Percentiles rank a stretch among this genome's conserved stretches.
These are phyloP conservation scores for Vaccinium vitisidaea DNA, from an alignment of 148 eudicot species.

Conservation along the genomic window DNA sequence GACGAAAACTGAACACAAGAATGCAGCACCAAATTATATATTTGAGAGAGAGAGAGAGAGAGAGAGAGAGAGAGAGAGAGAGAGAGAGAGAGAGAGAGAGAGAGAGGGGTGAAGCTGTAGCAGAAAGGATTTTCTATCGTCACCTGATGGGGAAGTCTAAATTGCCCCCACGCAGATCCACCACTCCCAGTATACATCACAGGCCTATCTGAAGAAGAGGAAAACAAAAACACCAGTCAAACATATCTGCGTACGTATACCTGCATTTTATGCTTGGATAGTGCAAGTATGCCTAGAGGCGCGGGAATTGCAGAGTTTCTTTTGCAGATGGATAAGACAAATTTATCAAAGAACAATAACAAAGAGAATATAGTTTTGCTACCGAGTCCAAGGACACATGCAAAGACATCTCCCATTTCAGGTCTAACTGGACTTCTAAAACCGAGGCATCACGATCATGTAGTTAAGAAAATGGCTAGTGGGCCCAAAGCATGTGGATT, in stretches of 20 bases:
- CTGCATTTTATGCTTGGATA: neutral
- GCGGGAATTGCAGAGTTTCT: neutral
- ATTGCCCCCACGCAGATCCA: slow-evolving; percentile 65
- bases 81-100: neutral
- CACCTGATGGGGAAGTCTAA: slow-evolving; percentile 79
- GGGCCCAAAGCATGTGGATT: neutral
- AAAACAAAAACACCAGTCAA: neutral
- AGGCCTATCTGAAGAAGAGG: slow-evolving; percentile 52
- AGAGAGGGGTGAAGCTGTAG: neutral
- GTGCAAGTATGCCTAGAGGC: neutral
- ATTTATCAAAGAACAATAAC: neutral
- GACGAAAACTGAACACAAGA: slow-evolving; percentile 12
- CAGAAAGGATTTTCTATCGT: neutral
- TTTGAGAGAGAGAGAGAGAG: neutral
- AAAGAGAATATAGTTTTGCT: neutral
- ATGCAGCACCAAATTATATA: neutral
- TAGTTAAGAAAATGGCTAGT: neutral
- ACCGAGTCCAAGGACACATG: neutral
- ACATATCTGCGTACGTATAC: neutral
- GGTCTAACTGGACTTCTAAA: neutral
- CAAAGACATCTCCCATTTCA: neutral
- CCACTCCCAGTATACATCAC: slow-evolving; percentile 61
- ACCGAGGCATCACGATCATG: neutral
- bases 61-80: neutral
- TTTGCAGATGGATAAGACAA: neutral